Conservation (phyloP, 2,329 filamentous ascomycete species). For the Aspergillus carbonarius region DNA sequence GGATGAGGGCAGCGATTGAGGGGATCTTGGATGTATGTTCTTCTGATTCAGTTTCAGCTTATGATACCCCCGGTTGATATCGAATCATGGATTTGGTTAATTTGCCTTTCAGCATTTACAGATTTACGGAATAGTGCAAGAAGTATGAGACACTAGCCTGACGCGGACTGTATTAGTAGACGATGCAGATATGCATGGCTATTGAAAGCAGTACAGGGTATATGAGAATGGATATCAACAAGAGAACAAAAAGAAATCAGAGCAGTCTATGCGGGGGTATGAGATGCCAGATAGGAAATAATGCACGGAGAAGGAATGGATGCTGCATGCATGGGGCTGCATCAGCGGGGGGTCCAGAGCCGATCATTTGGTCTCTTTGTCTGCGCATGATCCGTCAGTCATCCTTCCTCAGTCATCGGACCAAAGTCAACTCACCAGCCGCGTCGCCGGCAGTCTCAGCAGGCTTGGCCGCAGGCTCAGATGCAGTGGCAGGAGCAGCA, state of each 20-base stretch:
- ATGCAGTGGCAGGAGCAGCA: slow-evolving; percentile 4
- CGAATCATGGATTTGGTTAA: not conserved
- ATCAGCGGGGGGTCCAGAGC: slow-evolving; percentile 13
- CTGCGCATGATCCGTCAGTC: slow-evolving; percentile 6
- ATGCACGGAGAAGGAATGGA: slow-evolving; percentile 1
- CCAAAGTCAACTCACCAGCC: slow-evolving; percentile 9
- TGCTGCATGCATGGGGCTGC: slow-evolving; percentile 1
- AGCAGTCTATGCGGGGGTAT: slow-evolving; percentile 17
- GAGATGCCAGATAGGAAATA: slow-evolving; percentile 15
- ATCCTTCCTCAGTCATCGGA: slow-evolving; percentile 1
- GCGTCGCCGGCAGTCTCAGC: slow-evolving; percentile 12
- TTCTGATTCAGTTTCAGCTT: not conserved
- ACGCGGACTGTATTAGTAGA: slow-evolving; percentile 4
- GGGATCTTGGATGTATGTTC: not conserved
- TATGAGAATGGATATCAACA: slow-evolving; percentile 11
- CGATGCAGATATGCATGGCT: slow-evolving; percentile 1
- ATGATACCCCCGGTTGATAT: slow-evolving; percentile 13
- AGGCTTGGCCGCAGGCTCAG: slow-evolving; percentile 11
- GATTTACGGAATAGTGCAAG: not conserved
- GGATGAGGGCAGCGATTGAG: slow-evolving; percentile 13
- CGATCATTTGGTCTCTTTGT: slow-evolving; percentile 10
- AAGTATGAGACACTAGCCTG: not conserved
- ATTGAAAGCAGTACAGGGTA: slow-evolving; percentile 19
- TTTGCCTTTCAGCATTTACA: not conserved
- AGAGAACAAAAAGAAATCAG: slow-evolving; percentile 10